Evolutionary conservation across 768 basidiomycete species (phyloP), one percentile per base, ranked within the genome.

Genomic region (Neoboletus brunneissimus): DNA sequence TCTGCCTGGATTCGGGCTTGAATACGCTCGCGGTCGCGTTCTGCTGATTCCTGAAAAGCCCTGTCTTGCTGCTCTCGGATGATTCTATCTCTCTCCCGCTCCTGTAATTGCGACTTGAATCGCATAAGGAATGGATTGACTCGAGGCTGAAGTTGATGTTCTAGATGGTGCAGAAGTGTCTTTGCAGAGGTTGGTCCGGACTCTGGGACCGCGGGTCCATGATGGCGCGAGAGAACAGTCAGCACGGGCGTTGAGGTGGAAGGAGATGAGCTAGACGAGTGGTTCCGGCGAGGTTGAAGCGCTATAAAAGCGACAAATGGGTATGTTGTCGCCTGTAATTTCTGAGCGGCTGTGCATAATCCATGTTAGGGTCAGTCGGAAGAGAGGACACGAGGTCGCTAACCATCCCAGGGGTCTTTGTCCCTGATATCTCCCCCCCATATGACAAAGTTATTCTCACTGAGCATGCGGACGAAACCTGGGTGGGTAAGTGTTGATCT

Each of bases 391-490:
- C 1, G 0, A 31, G 18, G 29, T 50, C 18, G 50, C 73, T 44
- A 44, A 87, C 86, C 83, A 67, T 85, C 82, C 82, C 93, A 94
- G 5, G 91, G 84, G 58, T 96, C 92, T 35, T 79, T 78, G 63
- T 90, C 88, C 34, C 87, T 79, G 9, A 97, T 84, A 67, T 98
- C 95, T 16, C 92, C 95, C 4, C 89, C 96, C 96, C 95, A 99
- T 9, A 93, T 84, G 18, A 94, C 64, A 51, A 96, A 79, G 48
- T 87, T 77, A 68, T 94, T 88, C 34, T 88, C 85, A 48, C 81
- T 79, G 23, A 97, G 76, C 3, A 83, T 70, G 25, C 80, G 81
- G 8, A 94, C 82, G 44, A 98, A 79, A 10, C 78, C 74, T 2
- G 85, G 73, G 65, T 96, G 86, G 1, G 88, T 87, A 18, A 98